These are phyloP conservation scores for Bothriochloa decipiens DNA, from an alignment of 176 grass and related monocot species.

Conservation along the genomic window DNA sequence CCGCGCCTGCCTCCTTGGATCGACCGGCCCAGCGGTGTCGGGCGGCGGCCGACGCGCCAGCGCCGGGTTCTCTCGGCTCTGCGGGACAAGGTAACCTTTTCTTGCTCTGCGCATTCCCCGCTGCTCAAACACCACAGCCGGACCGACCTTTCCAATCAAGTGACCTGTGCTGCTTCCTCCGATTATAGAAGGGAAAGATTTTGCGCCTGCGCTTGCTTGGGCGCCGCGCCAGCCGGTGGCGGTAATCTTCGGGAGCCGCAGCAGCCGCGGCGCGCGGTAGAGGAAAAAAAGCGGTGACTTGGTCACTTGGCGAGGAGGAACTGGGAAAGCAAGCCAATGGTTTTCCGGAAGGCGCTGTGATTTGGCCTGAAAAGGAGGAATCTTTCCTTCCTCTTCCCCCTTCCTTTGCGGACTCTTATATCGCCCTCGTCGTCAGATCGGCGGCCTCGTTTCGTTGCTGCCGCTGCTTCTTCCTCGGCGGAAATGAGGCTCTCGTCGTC, in stretches of 20 bases:
- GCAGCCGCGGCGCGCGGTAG: too few species aligned
- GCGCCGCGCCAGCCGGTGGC: not conserved
- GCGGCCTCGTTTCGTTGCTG: not conserved
- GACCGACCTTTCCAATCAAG: not conserved
- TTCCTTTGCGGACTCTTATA: constrained; percentile 43
- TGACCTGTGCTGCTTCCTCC: not conserved
- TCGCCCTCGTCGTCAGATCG: constrained; percentile 48
- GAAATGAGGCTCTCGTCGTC: constrained; percentile 63
- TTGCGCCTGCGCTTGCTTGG: not conserved
- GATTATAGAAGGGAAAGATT: constrained; percentile 10
- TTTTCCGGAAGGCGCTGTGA: constrained; percentile 64
- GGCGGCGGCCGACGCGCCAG: not conserved
- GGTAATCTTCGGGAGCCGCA: too few species aligned
- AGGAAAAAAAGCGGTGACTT: not conserved
- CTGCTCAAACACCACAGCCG: constrained; percentile 32
- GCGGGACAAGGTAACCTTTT: constrained; percentile 8
- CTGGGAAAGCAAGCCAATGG: constrained; percentile 47
- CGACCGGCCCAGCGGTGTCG: too few species aligned
- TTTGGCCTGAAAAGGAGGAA: constrained; percentile 68
- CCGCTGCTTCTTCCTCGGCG: not conserved
- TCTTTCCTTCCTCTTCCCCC: constrained; percentile 44
- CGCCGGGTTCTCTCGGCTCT: not conserved
- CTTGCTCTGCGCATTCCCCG: constrained; percentile 28
- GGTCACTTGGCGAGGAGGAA: constrained; percentile 31
- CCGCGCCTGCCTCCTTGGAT: constrained; percentile 17